Base-by-base conservation (phyloP, 345 rosid species). In the Populus tremula region DNA sequence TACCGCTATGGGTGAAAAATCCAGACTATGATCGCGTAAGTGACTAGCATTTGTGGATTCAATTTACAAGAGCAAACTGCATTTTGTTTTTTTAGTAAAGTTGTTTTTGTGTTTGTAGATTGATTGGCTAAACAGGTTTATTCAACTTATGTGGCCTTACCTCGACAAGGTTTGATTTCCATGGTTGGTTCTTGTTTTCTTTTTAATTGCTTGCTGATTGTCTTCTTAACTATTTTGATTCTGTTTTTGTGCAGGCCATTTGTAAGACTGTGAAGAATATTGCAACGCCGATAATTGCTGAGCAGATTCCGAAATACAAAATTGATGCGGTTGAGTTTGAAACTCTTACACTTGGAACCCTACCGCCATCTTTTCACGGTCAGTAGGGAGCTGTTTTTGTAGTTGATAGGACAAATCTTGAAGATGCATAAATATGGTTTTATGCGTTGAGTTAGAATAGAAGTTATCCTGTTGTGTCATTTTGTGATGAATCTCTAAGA, bases 321-420 rank as follows among this genome's bases (percentile, higher is more conserved):
- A 96, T 96, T 39, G 98, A 96, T 25, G 87, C 99, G 11, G 96
- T 93, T 70, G 94, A 91, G 76, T 93, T 96, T 78, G 92, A 92
- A 81, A 84, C 83, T 63, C 96, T 96, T 76, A 92, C 99, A 1
- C 84, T 96, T 3, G 99, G 99, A 54, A 84, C 97, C 66, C 79
- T 96, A 21, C 99, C 99, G 12, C 99, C 96, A 61, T 90, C 98
- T 36, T 91, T 96, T 70, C 93, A 90, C 72, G 99, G 98, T 94
- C 64, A 79, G 84, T 33, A 33, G n/a, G 41, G 67, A 43, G 36
- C 17, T 21, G 2, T 9, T 41, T 59, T 23, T n/a, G 16, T 36
- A 49, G 71, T 36, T 76, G 25, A 21, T 49, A 21, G 38, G 20
- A 39, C 21, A 5, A 56, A 31, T 8, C 10, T 50, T 61, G 59